Evolutionary conservation across 768 basidiomycete species (phyloP), one percentile per base, ranked within the genome.

Genomic region (Auricularia cornea): DNA sequence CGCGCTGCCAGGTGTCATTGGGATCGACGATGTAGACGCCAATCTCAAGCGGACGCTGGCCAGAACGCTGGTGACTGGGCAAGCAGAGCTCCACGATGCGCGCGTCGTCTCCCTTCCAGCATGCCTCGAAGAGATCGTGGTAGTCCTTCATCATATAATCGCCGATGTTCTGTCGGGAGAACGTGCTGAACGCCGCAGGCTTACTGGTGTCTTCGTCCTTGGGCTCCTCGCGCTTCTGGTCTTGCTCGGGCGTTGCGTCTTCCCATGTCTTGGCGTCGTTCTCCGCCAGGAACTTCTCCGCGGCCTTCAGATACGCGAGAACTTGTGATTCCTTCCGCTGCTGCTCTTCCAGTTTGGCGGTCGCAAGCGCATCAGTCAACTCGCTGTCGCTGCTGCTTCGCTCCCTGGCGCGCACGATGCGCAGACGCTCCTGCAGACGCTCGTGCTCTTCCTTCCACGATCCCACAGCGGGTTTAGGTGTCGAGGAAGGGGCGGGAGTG

Each of bases 51-150:
- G 60, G 64, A n/a, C 54, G 54, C 20, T 52, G 38, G 29, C 56
- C 11, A 48, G 62, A 16, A 26, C 23, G 23, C 12, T 70, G 68
- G 14, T 66, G 61, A 16, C 68, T 69, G 1, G 84, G 84, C 20
- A 85, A 71, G 69, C 86, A 88, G 5, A 87, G 72, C 28, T 77
- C 71, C 66, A 81, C 74, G 29, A 88, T 75, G 62, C 75, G 79
- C 26, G 73, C 79, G 60, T 82, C 80, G 68, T 84, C 77, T 1
- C 85, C 84, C 3, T 69, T 67, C 69, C 76, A 82, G 66, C 81
- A 83, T 3, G 85, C 85, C 66, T 84, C 82, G 65, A 75, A 86
- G 0, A 87, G 75, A 63, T 83, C 80, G 57, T 84, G 79, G 67
- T 86, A 87, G 2, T 69, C 64, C 20, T 70, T 63, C 23, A 70